These are phyloP conservation scores for Mortierella sp. DNA, from an alignment of 371 early-diverging fungal genomes.

Conservation along the genomic window DNA sequence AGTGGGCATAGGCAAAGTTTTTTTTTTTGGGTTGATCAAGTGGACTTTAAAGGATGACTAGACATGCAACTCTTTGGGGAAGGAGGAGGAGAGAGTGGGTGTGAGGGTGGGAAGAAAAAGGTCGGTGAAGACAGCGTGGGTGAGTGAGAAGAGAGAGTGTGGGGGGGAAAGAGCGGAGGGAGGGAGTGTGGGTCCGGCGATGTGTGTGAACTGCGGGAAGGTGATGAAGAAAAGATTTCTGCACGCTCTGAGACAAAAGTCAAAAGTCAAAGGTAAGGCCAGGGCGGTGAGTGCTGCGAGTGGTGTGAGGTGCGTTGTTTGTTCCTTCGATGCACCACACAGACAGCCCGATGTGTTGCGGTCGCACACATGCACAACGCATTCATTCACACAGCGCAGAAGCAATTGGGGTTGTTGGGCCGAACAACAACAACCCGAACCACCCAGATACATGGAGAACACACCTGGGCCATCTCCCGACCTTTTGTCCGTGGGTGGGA, in stretches of 20 bases:
- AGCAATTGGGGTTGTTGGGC: no score
- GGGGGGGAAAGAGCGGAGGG: neutral
- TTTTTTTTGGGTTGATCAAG: neutral
- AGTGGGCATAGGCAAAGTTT: constrained; percentile 28
- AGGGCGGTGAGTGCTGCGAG: constrained; percentile 9
- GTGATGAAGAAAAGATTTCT: no score
- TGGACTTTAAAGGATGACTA: neutral
- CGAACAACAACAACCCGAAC: no score
- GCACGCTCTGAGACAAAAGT: neutral
- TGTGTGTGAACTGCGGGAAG: neutral
- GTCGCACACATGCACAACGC: no score
- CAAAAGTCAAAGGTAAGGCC: no score
- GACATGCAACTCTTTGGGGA: constrained; percentile 3
- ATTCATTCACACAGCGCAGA: no score
- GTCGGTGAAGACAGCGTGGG: constrained; percentile 1
- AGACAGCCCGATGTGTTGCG: no score
- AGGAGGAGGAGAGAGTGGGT: neutral
- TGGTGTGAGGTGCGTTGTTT: neutral
- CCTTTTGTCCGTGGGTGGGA: no score
- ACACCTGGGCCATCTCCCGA: no score
- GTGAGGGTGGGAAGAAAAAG: neutral
- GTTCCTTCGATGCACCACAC: no score
- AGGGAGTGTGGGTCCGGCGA: neutral
- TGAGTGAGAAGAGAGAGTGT: neutral
- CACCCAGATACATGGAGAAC: no score